phyloP scores from a whole-genome alignment of 371 early-diverging fungal species.

The Chytridium lagenaria region DNA sequence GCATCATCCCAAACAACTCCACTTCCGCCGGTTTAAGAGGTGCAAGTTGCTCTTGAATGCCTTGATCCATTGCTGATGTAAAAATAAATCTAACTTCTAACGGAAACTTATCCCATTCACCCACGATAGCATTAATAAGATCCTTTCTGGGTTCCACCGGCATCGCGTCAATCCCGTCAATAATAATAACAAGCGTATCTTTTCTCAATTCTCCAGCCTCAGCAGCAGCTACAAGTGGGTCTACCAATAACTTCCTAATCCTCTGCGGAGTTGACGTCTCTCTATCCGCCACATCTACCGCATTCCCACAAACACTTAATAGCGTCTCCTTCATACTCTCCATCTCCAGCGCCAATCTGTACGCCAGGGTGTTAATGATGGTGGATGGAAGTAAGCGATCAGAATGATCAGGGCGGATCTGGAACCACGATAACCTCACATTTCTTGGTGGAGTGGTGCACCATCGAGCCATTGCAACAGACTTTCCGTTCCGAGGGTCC shows the following conservation, averaged over 20 bases:
- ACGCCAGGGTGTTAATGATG: slow-evolving; percentile 31
- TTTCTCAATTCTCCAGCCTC: background rate
- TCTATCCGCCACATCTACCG: slow-evolving; percentile 10
- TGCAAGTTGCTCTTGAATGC: background rate
- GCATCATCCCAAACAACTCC: slow-evolving; percentile 13
- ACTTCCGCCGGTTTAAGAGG: slow-evolving; percentile 18
- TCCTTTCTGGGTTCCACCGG: slow-evolving; percentile 11
- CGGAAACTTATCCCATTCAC: slow-evolving; percentile 19
- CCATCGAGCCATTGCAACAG: slow-evolving; percentile 18
- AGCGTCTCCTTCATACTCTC: background rate
- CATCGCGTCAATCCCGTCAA: slow-evolving; percentile 35
- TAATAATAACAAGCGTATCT: slow-evolving; percentile 12
- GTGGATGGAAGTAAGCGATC: slow-evolving; percentile 3
- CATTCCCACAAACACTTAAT: background rate
- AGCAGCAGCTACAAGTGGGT: slow-evolving; percentile 22
- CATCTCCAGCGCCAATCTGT: slow-evolving; percentile 21
- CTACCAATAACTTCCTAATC: slow-evolving; percentile 22
- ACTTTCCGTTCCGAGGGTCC: slow-evolving; percentile 36
- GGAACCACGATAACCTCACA: slow-evolving; percentile 1
- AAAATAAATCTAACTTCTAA: slow-evolving; percentile 29
- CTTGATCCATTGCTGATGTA: background rate
- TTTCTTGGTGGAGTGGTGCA: slow-evolving; percentile 4
- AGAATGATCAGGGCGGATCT: slow-evolving; percentile 11
- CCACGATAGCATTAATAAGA: slow-evolving; percentile 16
- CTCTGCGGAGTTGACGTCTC: slow-evolving; percentile 22